Evolutionary conservation across 2,329 filamentous ascomycete genomes (phyloP), one percentile per base, ranked within the genome.

Genomic region (Talaromyces sp.): DNA sequence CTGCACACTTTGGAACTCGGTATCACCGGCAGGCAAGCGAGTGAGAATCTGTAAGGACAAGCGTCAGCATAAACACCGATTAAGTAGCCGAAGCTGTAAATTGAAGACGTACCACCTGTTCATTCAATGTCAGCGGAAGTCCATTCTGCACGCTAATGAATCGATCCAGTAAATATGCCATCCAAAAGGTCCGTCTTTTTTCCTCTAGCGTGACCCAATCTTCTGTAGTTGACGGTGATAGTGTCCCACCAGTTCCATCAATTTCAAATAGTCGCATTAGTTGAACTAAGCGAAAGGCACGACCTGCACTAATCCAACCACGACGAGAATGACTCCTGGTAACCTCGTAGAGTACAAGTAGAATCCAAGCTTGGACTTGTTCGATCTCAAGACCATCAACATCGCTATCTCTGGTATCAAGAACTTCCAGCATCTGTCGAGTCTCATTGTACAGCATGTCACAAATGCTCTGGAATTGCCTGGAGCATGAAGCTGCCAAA

Each of bases 111-210:
- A 63, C 61, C 8, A 48, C 77, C 75, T 78, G 60, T 65, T 76
- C 76, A 57, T 72, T 69, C 39, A 79, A 61, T 1, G 74, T 75
- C 31, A 75, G 67, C 5, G 75, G 74, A 57, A 71, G 68, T 4
- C 70, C 70, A 43, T 73, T 72, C 14, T 72, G 70, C 5, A 77
- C 71, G 58, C 74, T 74, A n/a, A 74, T 68, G 41, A 78, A 74
- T 0, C 73, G 74, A 67, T 80, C 78, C 16, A 80, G 65, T 13
- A 70, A 72, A 62, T 76, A 79, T 0, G 77, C 77, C 72, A 79
- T 73, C 78, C 78, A 80, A 66, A 79, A 80, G 0, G 73, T 74
- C n/a, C 78, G 66, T 14, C 78, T 65, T 48, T 70, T 73, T 64
- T 78, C 73, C 65, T 79, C 78, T 9, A 71, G 67, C n/a, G 74